Base-by-base conservation (phyloP, 139 green algal species). In the Auxenochlorella pyrenoidosa region DNA sequence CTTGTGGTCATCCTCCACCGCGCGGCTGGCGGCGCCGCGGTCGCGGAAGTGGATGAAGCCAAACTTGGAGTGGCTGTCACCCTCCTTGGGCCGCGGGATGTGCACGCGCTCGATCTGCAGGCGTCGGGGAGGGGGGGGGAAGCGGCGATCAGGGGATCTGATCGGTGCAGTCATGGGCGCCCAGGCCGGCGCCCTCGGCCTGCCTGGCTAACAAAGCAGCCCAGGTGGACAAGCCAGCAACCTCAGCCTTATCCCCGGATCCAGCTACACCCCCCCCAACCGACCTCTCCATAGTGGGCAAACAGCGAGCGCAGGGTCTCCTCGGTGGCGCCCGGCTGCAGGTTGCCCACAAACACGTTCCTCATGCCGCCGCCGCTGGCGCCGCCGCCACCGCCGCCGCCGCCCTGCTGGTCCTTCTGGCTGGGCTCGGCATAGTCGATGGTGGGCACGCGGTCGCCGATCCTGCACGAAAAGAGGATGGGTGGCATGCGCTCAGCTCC, bases 11-110 rank as follows among this genome's bases (percentile, higher is more conserved):
- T 91, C 90, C 59, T 90, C 88, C 18, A 95, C 83, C 19, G 95
- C 95, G 21, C 91, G 83, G 30, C 95, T 71, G 36, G 95, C 96
- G 21, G 86, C 75, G 26, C 79, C 44, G 12, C 95, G 91, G 36
- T 98, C 95, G 54, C 44, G 79, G 79, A 96, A 98, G 89, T 97
- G 94, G 70, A 98, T 90, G 83, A 98, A 98, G 15, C 93, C 95
- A 86, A 96, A 98, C 77, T 97, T 93, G 59, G 91, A 90, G 79
- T 92, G 87, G 38, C 87, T 87, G 51, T 88, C 90, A 58, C 88
- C 89, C 43, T 95, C 86, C 32, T 82, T 81, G 30, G 88, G 65
- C 91, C 34, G 94, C 90, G 85, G 84, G 71, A 92, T 79, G 68
- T 89, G 80, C 51, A 91, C 65, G 22, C 82, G 81, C 38, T 90